Evolutionary conservation across 257 asterid genomes (phyloP).

Genomic region (Solanum ossicruentum): DNA sequence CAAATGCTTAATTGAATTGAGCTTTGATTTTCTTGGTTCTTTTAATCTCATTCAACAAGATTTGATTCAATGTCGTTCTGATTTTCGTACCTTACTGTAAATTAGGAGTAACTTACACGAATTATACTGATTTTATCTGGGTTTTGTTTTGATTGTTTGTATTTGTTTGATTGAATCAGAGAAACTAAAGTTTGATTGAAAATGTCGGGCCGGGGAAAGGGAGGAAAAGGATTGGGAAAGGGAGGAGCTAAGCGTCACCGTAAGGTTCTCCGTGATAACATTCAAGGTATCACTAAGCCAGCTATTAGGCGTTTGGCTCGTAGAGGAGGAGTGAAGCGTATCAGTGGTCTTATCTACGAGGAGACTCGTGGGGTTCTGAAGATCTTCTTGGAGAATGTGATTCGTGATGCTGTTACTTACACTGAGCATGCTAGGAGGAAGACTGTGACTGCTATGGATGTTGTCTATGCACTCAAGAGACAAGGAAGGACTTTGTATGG

Average conservation of each 20-base stretch:
- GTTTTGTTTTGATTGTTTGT: not conserved
- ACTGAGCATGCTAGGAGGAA: conserved; percentile 1
- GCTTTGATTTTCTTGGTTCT: not conserved
- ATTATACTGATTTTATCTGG: not conserved
- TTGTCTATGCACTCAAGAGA: not conserved
- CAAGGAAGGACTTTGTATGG: not conserved
- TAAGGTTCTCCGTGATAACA: conserved; percentile 1
- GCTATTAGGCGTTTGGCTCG: not conserved
- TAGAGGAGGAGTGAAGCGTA: conserved; percentile 1
- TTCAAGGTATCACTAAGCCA: not conserved
- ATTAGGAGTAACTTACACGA: too few relatives aligned
- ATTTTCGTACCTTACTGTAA: not conserved
- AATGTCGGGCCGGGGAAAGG: conserved; percentile 2
- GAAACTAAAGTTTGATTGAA: not conserved
- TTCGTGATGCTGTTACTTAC: not conserved
- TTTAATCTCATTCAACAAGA: too few relatives aligned
- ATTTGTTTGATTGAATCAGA: not conserved
- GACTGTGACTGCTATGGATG: conserved; percentile 4
- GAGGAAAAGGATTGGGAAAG: not conserved
- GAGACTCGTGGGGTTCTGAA: not conserved
- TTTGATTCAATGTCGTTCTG: not conserved
- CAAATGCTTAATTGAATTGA: not conserved
- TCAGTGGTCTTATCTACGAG: not conserved
- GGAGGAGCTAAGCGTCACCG: conserved; percentile 4
- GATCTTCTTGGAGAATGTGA: conserved; percentile 1